A percentile compares a stretch with the other conserved stretches of the same genome.
phyloP scores from a whole-genome alignment of 2,329 filamentous ascomycete genomes.

The Conoideocrella luteorostrata region DNA sequence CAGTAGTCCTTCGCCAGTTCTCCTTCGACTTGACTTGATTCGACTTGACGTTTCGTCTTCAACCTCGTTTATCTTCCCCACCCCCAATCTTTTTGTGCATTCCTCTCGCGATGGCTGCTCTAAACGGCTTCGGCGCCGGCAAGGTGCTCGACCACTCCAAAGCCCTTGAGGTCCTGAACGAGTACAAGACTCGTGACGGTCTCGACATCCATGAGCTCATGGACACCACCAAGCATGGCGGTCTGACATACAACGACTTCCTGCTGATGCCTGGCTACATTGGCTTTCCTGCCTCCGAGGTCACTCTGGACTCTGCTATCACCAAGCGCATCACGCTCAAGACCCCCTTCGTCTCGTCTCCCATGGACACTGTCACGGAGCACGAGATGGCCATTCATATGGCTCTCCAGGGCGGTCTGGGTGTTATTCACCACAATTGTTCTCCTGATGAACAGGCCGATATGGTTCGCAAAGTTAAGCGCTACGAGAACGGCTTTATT shows the following conservation, averaged over 20 bases:
- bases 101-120: constrained; percentile 54
- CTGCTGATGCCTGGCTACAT: constrained; percentile 95
- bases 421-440: constrained; percentile 99
- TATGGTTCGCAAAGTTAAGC: constrained; percentile 99
- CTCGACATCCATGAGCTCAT: constrained; percentile 81
- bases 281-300: constrained; percentile 89
- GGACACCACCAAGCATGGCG: constrained; percentile 85
- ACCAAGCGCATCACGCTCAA: constrained; percentile 95
- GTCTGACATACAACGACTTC: constrained; percentile 98
- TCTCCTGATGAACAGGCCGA: constrained; percentile 94
- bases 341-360: constrained; percentile 93
- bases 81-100: constrained; percentile 17
- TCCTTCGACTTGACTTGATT: constrained; percentile 13
- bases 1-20: constrained; percentile 18
- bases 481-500: constrained; percentile 99
- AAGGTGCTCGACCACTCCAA: constrained; percentile 65
- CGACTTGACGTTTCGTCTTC: constrained; percentile 31
- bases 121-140: constrained; percentile 42
- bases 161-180: constrained; percentile 73
- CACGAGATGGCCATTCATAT: constrained; percentile 99
- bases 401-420: constrained; percentile 78
- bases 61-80: constrained; percentile 30
- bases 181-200: constrained; percentile 78
- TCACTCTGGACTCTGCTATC: constrained; percentile 81
- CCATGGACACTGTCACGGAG: constrained; percentile 99